Percentiles rank a stretch among this genome's conserved stretches.
These are phyloP conservation scores for Fusarium compactum DNA, from an alignment of 2,329 filamentous ascomycete genomes.

Conservation along the genomic window DNA sequence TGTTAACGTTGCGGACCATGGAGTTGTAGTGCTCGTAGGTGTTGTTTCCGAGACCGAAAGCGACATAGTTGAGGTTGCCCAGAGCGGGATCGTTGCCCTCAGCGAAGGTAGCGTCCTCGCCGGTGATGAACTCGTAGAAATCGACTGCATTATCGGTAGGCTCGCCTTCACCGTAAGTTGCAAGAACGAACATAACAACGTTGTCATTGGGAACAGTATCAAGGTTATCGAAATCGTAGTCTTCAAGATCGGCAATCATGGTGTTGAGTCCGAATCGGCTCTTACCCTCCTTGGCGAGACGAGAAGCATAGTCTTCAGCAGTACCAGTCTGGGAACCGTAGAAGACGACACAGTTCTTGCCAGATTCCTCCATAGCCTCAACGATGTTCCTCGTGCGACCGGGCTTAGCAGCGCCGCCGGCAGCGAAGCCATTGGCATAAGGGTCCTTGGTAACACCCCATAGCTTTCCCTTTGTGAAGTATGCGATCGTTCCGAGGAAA, in stretches of 20 bases:
- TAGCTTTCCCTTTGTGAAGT: constrained; percentile 97
- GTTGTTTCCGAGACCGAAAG: constrained; percentile 98
- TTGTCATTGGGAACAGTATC: constrained; percentile 91
- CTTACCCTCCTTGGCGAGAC: constrained; percentile 96
- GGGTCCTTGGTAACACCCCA: constrained; percentile 92
- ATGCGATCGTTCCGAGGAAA: constrained; percentile 88
- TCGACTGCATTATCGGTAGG: constrained; percentile 99
- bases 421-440: constrained; percentile 81
- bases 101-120: constrained; percentile 84
- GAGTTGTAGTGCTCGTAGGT: constrained; percentile 99
- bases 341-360: constrained; percentile 98
- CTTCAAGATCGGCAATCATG: constrained; percentile 97
- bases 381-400: constrained; percentile 92
- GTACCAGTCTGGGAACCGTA: constrained; percentile 99
- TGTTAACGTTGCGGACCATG: constrained; percentile 94
- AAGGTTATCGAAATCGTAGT: constrained; percentile 96
- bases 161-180: constrained; percentile 98
- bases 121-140: constrained; percentile 95
- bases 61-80: constrained; percentile 87
- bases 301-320: constrained; percentile 96
- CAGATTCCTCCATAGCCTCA: constrained; percentile 94
- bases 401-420: constrained; percentile 77
- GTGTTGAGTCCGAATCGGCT: constrained; percentile 96
- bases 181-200: constrained; percentile 92
- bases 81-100: constrained; percentile 80